Evolutionary conservation across 208 protist species (phyloP).

Genomic region (Porcisia deanei): DNA sequence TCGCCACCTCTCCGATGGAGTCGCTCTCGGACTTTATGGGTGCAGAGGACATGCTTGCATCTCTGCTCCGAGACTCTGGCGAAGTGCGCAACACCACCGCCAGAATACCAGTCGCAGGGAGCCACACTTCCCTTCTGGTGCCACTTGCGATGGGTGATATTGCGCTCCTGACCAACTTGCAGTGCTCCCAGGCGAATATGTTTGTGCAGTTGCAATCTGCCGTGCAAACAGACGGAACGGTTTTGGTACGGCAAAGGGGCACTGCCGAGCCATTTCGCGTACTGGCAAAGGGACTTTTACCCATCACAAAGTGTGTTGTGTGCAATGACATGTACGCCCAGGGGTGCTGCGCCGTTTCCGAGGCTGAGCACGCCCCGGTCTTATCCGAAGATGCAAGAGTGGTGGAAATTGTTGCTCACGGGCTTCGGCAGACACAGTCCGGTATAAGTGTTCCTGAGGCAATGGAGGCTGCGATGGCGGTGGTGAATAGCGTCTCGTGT

Average conservation of each 20-base stretch:
- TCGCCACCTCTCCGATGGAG: conserved; percentile 52
- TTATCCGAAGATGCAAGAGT: conserved; percentile 40
- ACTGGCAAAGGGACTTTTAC: conserved; percentile 40
- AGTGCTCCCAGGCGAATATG: conserved; percentile 23
- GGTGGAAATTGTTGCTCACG: conserved; percentile 35
- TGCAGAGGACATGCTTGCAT: conserved; percentile 46
- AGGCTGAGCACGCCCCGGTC: conserved; percentile 30
- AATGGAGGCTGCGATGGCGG: conserved; percentile 17
- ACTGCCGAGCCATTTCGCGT: conserved; percentile 31
- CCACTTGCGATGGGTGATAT: conserved; percentile 41
- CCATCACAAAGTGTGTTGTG: conserved; percentile 45
- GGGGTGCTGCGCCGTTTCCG: conserved; percentile 22
- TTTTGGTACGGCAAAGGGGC: conserved; percentile 27
- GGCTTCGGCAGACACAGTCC: conserved; percentile 7
- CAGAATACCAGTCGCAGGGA: conserved; percentile 37
- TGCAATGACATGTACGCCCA: conserved; percentile 43
- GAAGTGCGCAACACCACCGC: conserved; percentile 39
- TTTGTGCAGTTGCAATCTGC: conserved; percentile 33
- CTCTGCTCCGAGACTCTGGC: conserved; percentile 34
- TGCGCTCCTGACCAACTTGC: conserved; percentile 37
- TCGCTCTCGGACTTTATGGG: conserved; percentile 40
- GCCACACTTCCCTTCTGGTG: conserved; percentile 9
- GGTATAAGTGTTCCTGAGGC: conserved; percentile 12
- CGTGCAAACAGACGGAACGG: conserved; percentile 33
- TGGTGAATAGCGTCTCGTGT: conserved; percentile 20